Percentiles rank a stretch among this genome's conserved stretches.
Conservation (phyloP, 108 stramenopile species). For the Mediolabrus comicus region DNA sequence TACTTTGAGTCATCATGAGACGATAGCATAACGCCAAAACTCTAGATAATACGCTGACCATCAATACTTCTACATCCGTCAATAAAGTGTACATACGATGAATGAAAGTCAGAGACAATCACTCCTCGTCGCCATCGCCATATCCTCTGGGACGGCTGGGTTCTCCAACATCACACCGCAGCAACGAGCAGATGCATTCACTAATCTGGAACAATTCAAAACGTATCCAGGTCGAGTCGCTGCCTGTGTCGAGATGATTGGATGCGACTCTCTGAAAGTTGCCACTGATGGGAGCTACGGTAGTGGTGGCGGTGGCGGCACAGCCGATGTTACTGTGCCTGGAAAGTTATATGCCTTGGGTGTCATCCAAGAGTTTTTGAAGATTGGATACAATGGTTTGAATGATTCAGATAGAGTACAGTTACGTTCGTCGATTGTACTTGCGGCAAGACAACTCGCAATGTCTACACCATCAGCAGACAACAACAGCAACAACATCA, state of each 20-base stretch:
- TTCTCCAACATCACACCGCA: conserved; percentile 41
- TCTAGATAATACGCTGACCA: too few relatives aligned
- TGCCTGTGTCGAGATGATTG: conserved; percentile 53
- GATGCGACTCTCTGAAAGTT: conserved; percentile 19
- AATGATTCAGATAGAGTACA: conserved; percentile 60
- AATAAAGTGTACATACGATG: too few relatives aligned
- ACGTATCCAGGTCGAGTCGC: conserved; percentile 65
- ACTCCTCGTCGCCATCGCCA: conserved; percentile 71
- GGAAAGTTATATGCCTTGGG: conserved; percentile 80
- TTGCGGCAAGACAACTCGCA: conserved; percentile 53
- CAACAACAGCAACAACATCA: conserved; percentile 4
- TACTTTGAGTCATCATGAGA: neutral
- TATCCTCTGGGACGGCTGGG: conserved; percentile 59
- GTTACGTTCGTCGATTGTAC: conserved; percentile 63
- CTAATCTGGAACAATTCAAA: conserved; percentile 73
- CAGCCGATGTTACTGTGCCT: conserved; percentile 63
- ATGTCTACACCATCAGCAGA: neutral
- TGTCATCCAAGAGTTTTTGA: conserved; percentile 58
- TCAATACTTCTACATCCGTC: too few relatives aligned
- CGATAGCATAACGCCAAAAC: neutral
- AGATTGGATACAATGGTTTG: conserved; percentile 56
- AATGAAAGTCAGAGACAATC: conserved; percentile 60
- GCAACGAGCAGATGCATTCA: conserved; percentile 68
- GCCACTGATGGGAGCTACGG: neutral
- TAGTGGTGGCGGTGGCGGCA: conserved; percentile 22